Percentiles rank a stretch among this genome's conserved stretches.
phyloP scores from a whole-genome alignment of 257 asterid species.

The Pogostemon cablin region DNA sequence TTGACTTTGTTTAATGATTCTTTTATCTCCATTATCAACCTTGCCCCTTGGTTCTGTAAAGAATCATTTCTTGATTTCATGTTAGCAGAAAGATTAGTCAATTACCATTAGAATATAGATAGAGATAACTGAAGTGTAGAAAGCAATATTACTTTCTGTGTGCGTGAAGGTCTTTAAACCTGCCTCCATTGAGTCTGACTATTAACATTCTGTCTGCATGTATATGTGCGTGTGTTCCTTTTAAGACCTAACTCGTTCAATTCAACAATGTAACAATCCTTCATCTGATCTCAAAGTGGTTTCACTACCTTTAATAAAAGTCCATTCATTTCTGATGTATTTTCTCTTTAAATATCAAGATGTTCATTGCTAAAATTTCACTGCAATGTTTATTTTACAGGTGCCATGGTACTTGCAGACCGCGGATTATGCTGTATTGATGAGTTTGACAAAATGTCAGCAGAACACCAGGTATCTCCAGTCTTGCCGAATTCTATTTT shows the following conservation, averaged over 20 bases:
- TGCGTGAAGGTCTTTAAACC: conserved; percentile 22
- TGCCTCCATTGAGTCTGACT: conserved; percentile 18
- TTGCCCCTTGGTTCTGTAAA: conserved; percentile 23
- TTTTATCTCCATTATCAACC: neutral
- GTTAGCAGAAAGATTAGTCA: neutral
- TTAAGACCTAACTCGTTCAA: neutral
- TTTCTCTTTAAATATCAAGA: conserved; percentile 18
- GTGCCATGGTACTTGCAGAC: conserved; percentile 99
- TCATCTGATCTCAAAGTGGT: conserved; percentile 6
- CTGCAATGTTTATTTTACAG: conserved; percentile 42
- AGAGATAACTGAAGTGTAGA: neutral
- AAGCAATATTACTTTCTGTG: conserved; percentile 13
- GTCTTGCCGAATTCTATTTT: conserved; percentile 24
- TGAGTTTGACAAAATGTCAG: conserved; percentile 97
- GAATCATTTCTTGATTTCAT: conserved; percentile 5
- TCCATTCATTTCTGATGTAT: neutral
- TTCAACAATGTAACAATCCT: neutral
- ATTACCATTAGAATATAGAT: neutral
- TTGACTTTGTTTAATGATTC: conserved; percentile 3
- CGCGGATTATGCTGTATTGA: conserved; percentile 96
- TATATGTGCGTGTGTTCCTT: neutral
- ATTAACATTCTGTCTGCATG: conserved; percentile 6
- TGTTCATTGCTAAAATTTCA: conserved; percentile 26
- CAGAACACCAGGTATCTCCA: conserved; percentile 85
- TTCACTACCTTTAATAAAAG: neutral